A percentile compares a stretch with the other conserved stretches of the same genome.
Evolutionary conservation across 2,329 filamentous ascomycete species (phyloP).

Genomic region (Colletotrichum orbiculare): DNA sequence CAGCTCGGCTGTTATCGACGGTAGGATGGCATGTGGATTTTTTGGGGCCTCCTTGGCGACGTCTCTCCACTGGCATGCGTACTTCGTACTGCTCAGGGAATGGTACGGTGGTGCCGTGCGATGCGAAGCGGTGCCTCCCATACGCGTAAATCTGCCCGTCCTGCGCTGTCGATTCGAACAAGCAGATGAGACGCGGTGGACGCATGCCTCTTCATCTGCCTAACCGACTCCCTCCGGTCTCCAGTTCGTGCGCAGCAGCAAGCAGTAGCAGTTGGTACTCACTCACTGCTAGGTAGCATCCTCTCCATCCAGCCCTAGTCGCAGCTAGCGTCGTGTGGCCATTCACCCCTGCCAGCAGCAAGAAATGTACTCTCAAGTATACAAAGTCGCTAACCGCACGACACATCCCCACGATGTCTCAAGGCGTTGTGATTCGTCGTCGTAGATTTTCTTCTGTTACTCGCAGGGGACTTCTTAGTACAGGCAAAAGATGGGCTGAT

Average conservation of each 20-base stretch:
- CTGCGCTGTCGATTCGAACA: not conserved
- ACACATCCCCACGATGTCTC: slow-evolving; percentile 18
- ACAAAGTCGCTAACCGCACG: slow-evolving; percentile 15
- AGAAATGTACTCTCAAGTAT: slow-evolving; percentile 27
- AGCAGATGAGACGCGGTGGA: slow-evolving; percentile 4
- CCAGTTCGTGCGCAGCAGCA: not conserved
- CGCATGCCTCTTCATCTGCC: slow-evolving; percentile 11
- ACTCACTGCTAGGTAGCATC: not conserved
- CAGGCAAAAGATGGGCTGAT: slow-evolving; percentile 23
- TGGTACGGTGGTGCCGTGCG: slow-evolving; percentile 15
- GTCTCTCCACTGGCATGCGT: slow-evolving; percentile 12
- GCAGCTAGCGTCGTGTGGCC: slow-evolving; percentile 30
- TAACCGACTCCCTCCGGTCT: too few species aligned
- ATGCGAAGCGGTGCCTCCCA: not conserved
- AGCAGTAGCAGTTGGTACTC: too few species aligned
- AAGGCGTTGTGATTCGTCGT: slow-evolving; percentile 22
- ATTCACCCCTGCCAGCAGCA: slow-evolving; percentile 10
- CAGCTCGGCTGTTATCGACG: slow-evolving; percentile 24
- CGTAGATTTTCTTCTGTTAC: slow-evolving; percentile 26
- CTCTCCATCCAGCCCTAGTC: slow-evolving; percentile 30
- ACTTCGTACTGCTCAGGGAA: too few species aligned
- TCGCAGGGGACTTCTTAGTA: slow-evolving; percentile 13
- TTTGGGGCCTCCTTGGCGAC: slow-evolving; percentile 15
- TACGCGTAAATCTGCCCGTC: not conserved
- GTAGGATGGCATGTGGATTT: slow-evolving; percentile 29